Conservation (phyloP, 805 yeast genomes). For the Pichia scutulata region DNA sequence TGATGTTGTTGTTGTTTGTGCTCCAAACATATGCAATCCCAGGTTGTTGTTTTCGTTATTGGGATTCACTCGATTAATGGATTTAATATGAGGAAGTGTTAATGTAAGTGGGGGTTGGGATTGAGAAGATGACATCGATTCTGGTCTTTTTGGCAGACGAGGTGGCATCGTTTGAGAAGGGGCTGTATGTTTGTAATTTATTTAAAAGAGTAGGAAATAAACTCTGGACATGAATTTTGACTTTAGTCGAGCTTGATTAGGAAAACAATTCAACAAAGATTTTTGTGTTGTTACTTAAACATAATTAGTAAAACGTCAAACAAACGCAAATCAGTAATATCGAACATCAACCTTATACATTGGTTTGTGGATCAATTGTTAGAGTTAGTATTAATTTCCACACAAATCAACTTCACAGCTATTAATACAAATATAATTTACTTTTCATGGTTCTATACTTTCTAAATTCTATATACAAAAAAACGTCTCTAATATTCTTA, state of each 20-base stretch:
- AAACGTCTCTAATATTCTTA: neutral
- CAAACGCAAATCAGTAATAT: no score
- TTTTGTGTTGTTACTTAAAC: no score
- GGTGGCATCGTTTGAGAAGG: neutral
- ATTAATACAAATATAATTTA: neutral
- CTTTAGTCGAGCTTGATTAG: neutral
- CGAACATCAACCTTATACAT: no score
- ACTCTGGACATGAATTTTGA: no score
- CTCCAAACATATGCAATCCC: neutral
- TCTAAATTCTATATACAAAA: neutral
- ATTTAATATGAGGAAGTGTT: neutral
- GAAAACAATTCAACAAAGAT: neutral
- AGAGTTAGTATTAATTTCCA: no score
- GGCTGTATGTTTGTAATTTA: no score
- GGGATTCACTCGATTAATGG: neutral
- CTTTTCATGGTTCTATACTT: neutral
- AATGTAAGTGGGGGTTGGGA: neutral
- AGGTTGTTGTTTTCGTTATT: neutral
- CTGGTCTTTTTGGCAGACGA: neutral
- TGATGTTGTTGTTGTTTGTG: neutral
- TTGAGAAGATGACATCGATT: neutral
- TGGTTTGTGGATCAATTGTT: no score
- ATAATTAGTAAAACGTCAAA: no score
- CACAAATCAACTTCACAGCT: no score
- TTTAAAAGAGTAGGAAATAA: no score